Evolutionary conservation across 495 filamentous ascomycete species (phyloP), one percentile per base, ranked within the genome.

Genomic region (Clohesyomyces aquaticus): DNA sequence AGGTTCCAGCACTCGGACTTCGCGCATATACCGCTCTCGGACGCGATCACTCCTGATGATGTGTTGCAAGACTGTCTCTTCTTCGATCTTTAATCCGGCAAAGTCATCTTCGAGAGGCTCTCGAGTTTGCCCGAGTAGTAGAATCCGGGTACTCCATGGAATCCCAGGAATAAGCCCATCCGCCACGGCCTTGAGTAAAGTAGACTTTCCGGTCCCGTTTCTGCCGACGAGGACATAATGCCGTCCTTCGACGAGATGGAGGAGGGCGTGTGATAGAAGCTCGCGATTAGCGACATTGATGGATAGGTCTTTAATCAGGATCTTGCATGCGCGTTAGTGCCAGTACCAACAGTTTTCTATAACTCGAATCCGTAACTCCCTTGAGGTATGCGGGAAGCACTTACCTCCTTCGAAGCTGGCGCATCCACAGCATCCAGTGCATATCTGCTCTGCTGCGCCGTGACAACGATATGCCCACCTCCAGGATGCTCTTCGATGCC

Each of bases 141-240:
- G 78, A 35, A 94, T 81, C 11, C 87, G 76, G 3, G 86, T 85
- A 27, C 81, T 75, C 69, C 86, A 84, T 0, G 88, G 85, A 56
- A 94, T 88, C 0, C 89, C 89, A 1, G 90, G 89, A 43, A 94
- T 88, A 35, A 91, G 79, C 68, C 90, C 90, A 55, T 91, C 84
- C 10, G 85, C 88, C 57, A 94, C 85, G 19, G 90, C 87, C 59
- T 84, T 82, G 32, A 93, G 74, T 22, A 94, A 75, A 1, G 90
- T 94, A 18, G 87, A 90, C 73, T 94, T 94, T 4, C 90, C 90
- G 3, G 84, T 84, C 1, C 90, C 90, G 77, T 94, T 94, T 22
- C 88, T 78, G 0, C 90, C 90, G 21, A 92, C 76, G 9, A 94
- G 73, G 0, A 87, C 90, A 77, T 93, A 93, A 50, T 86, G 81